Evolutionary conservation across 2,329 filamentous ascomycete species (phyloP).

Genomic region (Aspergillus sp.): DNA sequence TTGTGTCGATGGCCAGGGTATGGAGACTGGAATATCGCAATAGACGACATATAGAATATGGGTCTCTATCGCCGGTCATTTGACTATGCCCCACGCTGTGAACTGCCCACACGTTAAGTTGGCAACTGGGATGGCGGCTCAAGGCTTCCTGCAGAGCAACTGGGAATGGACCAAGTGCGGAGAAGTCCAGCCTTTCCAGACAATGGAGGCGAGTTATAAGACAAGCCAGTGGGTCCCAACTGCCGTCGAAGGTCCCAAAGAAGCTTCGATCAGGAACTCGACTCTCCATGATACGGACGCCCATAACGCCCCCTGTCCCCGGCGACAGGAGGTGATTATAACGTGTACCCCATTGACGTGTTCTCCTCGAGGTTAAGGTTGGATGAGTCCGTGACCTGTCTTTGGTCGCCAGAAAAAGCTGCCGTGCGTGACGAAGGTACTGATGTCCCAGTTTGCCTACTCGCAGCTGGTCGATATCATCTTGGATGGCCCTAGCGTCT

Average conservation of each 20-base stretch:
- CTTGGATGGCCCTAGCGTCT: neutral
- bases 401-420: neutral
- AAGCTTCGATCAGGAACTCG: no score
- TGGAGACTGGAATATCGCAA: neutral
- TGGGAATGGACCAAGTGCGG: neutral
- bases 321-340: no score
- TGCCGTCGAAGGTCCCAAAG: neutral
- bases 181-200: constrained; percentile 1
- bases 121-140: constrained; percentile 1
- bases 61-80: neutral
- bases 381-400: no score
- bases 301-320: neutral
- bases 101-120: neutral
- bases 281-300: neutral
- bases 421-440: neutral
- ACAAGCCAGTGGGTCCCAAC: neutral
- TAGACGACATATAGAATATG: neutral
- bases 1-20: neutral
- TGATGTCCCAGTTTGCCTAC: neutral
- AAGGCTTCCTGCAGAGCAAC: neutral
- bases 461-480: neutral
- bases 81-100: neutral
- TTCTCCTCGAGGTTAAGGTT: no score
- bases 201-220: neutral
- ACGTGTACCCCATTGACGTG: no score